phyloP scores from a whole-genome alignment of 495 filamentous ascomycete genomes.

The Chaetomidium leptoderma region DNA sequence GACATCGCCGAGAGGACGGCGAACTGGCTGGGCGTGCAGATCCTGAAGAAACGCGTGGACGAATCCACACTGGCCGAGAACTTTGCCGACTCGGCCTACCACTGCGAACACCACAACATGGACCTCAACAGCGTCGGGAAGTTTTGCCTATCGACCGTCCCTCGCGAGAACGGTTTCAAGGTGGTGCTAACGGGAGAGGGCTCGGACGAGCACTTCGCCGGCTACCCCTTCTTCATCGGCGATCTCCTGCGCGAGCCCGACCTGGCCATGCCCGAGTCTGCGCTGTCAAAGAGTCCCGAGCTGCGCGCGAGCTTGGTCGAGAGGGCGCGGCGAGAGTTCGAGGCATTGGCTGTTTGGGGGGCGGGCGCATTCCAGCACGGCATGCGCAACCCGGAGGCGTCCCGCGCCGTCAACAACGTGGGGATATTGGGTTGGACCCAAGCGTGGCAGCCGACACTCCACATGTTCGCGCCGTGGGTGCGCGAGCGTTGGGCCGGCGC shows the following conservation, averaged over 20 bases:
- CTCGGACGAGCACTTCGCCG: constrained; percentile 51
- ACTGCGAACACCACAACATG: constrained; percentile 42
- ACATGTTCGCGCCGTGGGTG: constrained; percentile 15
- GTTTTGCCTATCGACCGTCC: constrained; percentile 42
- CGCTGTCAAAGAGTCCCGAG: constrained; percentile 10
- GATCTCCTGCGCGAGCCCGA: constrained; percentile 48
- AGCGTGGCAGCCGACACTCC: not conserved
- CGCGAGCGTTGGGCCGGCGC: constrained; percentile 2
- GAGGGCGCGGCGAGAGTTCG: not conserved
- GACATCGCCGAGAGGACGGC: constrained; percentile 50
- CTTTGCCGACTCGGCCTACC: constrained; percentile 49
- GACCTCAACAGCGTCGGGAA: constrained; percentile 50
- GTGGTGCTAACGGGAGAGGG: constrained; percentile 53
- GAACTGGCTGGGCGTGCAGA: constrained; percentile 46
- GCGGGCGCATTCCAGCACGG: not conserved
- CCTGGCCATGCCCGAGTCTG: constrained; percentile 29
- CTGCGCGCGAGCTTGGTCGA: constrained; percentile 14
- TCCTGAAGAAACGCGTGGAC: constrained; percentile 40
- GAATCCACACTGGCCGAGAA: constrained; percentile 42
- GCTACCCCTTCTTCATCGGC: constrained; percentile 42
- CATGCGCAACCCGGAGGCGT: not conserved
- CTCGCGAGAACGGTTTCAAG: constrained; percentile 43
- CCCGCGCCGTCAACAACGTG: constrained; percentile 3
- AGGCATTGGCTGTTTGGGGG: not conserved
- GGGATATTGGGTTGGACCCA: not conserved